A percentile compares a stretch with the other conserved stretches of the same genome.
phyloP scores from a whole-genome alignment of 345 rosid genomes.

The Geranium brycei region DNA sequence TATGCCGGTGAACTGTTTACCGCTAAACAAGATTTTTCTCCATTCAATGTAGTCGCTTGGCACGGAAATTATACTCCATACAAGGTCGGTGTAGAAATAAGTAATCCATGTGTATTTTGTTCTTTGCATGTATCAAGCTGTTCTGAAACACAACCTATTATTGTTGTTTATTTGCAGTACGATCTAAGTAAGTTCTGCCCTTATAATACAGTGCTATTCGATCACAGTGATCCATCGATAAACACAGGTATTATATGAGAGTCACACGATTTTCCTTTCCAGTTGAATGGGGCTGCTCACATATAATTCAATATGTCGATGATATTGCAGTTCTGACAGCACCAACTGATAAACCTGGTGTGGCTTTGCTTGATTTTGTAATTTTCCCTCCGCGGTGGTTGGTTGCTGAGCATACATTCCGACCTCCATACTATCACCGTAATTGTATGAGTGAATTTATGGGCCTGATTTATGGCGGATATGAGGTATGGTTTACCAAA shows the following conservation, averaged over 20 bases:
- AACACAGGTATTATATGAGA: conserved; percentile 47
- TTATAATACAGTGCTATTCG: conserved; percentile 77
- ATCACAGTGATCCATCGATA: conserved; percentile 86
- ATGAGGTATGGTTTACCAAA: conserved; percentile 44
- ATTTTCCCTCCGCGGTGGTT: conserved; percentile 93
- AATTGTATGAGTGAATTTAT: conserved; percentile 99
- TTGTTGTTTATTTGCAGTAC: conserved; percentile 38
- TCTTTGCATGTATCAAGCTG: background rate
- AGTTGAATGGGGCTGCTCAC: background rate
- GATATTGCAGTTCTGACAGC: conserved; percentile 74
- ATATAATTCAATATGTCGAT: background rate
- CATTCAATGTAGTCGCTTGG: conserved; percentile 96
- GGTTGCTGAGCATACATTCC: conserved; percentile 93
- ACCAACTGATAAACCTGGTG: conserved; percentile 93
- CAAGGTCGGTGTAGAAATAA: conserved; percentile 35
- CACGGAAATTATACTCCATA: conserved; percentile 93
- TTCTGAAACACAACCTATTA: conserved; percentile 1
- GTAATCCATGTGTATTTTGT: background rate
- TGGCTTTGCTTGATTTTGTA: conserved; percentile 90
- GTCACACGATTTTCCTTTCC: background rate
- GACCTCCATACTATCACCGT: conserved; percentile 94
- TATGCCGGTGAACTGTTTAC: conserved; percentile 80
- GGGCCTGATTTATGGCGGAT: conserved; percentile 86
- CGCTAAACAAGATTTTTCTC: conserved; percentile 91
- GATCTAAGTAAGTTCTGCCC: conserved; percentile 88